Conservation (phyloP, 805 yeast species). For the Nakazawaea holstii region DNA sequence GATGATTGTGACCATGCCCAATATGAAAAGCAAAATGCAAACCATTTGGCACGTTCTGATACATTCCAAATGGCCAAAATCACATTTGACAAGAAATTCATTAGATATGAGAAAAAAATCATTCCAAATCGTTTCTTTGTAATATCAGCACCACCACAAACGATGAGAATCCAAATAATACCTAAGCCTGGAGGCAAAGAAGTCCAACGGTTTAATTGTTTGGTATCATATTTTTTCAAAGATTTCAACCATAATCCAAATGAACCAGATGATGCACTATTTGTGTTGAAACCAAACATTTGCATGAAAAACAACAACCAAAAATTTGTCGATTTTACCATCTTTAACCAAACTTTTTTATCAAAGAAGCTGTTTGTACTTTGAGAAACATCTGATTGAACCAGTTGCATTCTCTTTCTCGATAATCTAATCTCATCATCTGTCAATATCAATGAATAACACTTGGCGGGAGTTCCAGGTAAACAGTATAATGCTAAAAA, state of each 20-base stretch:
- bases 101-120: constrained; percentile 44
- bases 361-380: constrained; percentile 31
- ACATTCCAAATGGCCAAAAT: constrained; percentile 58
- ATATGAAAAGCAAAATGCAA: constrained; percentile 54
- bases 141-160: constrained; percentile 47
- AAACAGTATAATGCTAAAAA: constrained; percentile 25
- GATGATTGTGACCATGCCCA: constrained; percentile 65
- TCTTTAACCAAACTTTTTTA: constrained; percentile 44
- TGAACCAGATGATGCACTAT: constrained; percentile 52
- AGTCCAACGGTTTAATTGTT: constrained; percentile 42
- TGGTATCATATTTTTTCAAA: constrained; percentile 34
- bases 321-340: constrained; percentile 53
- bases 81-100: constrained; percentile 50
- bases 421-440: constrained; percentile 50
- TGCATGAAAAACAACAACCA: constrained; percentile 52
- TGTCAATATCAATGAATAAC: constrained; percentile 43
- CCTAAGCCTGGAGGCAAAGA: constrained; percentile 59
- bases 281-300: constrained; percentile 60
- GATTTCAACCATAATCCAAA: constrained; percentile 61
- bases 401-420: constrained; percentile 29
- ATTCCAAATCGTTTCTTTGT: constrained; percentile 51
- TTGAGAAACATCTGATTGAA: constrained; percentile 14
- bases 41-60: constrained; percentile 54
- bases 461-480: constrained; percentile 61
- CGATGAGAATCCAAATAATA: constrained; percentile 38